phyloP scores from a whole-genome alignment of 1,284 basidiomycete species.

The Melampsora americana region DNA sequence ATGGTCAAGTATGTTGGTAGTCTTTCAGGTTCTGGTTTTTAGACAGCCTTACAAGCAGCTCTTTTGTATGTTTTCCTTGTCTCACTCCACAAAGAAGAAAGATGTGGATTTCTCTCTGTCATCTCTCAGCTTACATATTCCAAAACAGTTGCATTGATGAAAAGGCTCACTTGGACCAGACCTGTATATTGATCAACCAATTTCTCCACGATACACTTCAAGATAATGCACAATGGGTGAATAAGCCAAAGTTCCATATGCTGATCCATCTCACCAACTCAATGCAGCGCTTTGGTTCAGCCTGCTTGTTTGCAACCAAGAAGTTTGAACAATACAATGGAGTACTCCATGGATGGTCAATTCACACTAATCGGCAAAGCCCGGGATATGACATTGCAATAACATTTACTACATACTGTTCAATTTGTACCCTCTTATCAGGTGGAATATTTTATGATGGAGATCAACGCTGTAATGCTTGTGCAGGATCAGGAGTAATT shows the following conservation, averaged over 20 bases:
- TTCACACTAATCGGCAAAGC: conserved; percentile 6
- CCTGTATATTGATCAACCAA: neutral
- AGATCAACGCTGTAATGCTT: neutral
- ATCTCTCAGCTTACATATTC: conserved; percentile 55
- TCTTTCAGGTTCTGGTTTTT: conserved; percentile 55
- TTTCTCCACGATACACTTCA: neutral
- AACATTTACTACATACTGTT: neutral
- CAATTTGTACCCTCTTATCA: conserved; percentile 50
- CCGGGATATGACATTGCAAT: conserved; percentile 20
- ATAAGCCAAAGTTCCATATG: conserved; percentile 35
- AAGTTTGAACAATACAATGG: conserved; percentile 35
- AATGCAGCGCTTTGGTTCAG: conserved; percentile 7
- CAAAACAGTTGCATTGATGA: conserved; percentile 55
- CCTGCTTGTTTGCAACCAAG: conserved; percentile 21
- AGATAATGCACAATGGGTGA: neutral
- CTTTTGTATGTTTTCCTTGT: conserved; percentile 55
- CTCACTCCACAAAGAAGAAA: conserved; percentile 47
- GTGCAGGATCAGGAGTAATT: too few species aligned
- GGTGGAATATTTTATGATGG: conserved; percentile 49
- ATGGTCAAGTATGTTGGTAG: conserved; percentile 45
- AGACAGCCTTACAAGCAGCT: conserved; percentile 54
- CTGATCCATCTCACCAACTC: conserved; percentile 10
- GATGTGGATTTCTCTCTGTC: conserved; percentile 54
- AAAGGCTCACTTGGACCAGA: conserved; percentile 52
- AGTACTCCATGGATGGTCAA: neutral